Conservation (phyloP, 2,329 filamentous ascomycete genomes). For the Huntiella moniliformis region DNA sequence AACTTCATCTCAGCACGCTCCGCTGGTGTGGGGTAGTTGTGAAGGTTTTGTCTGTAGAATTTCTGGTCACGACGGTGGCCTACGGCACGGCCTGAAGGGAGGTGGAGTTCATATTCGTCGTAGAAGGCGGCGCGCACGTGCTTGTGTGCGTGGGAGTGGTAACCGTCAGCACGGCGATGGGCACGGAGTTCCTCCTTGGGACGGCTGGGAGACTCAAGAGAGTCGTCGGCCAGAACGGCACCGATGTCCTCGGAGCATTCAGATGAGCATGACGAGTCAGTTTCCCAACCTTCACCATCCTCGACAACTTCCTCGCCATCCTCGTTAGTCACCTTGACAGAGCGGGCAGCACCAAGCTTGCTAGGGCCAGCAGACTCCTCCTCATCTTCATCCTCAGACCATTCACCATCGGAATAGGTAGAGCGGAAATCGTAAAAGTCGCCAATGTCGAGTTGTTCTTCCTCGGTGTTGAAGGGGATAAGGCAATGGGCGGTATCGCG, state of each 20-base stretch:
- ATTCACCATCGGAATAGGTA: slow-evolving; percentile 71
- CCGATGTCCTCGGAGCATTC: slow-evolving; percentile 71
- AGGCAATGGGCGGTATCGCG: slow-evolving; percentile 91
- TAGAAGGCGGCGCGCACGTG: slow-evolving; percentile 61
- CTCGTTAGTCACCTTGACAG: slow-evolving; percentile 30
- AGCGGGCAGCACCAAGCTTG: slow-evolving; percentile 47
- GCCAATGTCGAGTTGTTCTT: slow-evolving; percentile 82
- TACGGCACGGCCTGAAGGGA: slow-evolving; percentile 74
- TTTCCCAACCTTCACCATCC: slow-evolving; percentile 73
- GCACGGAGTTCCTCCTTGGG: slow-evolving; percentile 49
- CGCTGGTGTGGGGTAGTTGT: slow-evolving; percentile 59
- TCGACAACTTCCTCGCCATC: slow-evolving; percentile 30
- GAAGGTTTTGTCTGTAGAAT: slow-evolving; percentile 86
- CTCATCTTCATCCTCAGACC: slow-evolving; percentile 31
- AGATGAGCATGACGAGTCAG: slow-evolving; percentile 77
- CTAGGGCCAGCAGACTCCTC: slow-evolving; percentile 36
- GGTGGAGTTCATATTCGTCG: slow-evolving; percentile 82
- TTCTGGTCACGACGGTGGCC: slow-evolving; percentile 74
- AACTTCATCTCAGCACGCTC: slow-evolving; percentile 53
- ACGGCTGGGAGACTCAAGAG: slow-evolving; percentile 47
- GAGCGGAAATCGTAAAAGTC: slow-evolving; percentile 94
- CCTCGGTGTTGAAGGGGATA: slow-evolving; percentile 76
- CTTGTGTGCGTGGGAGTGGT: slow-evolving; percentile 68
- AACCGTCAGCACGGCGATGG: slow-evolving; percentile 59
- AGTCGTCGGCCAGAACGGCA: slow-evolving; percentile 56